Percentiles rank a stretch among this genome's conserved stretches.
phyloP scores from a whole-genome alignment of 768 basidiomycete species.

The Tulasnella calospora region DNA sequence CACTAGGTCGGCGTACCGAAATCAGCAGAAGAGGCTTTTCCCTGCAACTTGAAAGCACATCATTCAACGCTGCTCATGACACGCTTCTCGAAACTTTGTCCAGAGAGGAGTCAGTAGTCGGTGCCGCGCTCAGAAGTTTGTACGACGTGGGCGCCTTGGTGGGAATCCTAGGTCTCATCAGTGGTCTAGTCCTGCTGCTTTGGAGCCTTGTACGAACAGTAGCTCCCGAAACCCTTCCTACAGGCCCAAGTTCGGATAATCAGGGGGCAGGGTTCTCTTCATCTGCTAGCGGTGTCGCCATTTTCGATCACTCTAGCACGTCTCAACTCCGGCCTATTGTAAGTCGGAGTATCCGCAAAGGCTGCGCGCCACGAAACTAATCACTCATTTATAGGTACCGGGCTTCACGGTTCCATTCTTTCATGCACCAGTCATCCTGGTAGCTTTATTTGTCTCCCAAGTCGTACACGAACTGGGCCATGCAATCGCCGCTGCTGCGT shows the following conservation, averaged over 20 bases:
- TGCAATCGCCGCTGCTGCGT: conserved; percentile 70
- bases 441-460: conserved; percentile 59
- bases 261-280: background rate
- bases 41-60: conserved; percentile 16
- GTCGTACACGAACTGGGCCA: conserved; percentile 79
- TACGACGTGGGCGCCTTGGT: conserved; percentile 51
- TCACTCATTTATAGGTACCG: conserved; percentile 54
- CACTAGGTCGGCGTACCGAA: conserved; percentile 8
- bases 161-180: conserved; percentile 30
- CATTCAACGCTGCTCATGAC: conserved; percentile 17
- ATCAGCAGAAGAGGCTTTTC: background rate
- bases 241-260: background rate
- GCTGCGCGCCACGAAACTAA: background rate
- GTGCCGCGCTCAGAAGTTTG: conserved; percentile 34
- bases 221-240: background rate
- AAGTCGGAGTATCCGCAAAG: background rate
- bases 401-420: conserved; percentile 73
- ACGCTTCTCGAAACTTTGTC: background rate
- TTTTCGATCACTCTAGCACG: background rate
- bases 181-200: conserved; percentile 36
- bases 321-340: conserved; percentile 26
- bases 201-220: conserved; percentile 12
- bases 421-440: conserved; percentile 61
- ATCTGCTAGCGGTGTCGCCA: background rate
- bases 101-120: background rate